Evolutionary conservation across 2,329 filamentous ascomycete genomes (phyloP), one percentile per base, ranked within the genome.

Genomic region (Penicillium thymicola): DNA sequence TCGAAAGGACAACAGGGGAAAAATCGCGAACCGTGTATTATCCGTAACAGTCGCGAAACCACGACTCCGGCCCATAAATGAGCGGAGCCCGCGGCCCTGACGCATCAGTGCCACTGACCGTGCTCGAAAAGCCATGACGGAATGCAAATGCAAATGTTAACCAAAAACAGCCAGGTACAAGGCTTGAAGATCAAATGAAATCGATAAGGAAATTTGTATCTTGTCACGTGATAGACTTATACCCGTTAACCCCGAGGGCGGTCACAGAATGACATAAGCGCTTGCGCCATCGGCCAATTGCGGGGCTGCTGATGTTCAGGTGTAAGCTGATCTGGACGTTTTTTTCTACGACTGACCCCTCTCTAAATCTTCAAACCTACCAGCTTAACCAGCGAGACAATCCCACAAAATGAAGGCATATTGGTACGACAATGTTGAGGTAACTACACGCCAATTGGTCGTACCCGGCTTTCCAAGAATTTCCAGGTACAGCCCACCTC

Each of bases 361-460:
- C 10, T 27, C n/a, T n/a, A 23, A 37, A 27, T 40, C 37, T 36
- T 16, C 16, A 2, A 46, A 51, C 27, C 32, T 46, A 37, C 40
- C 3, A 44, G 11, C 25, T n/a, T 16, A 27, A 5, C 48, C 28
- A 14, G 21, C 6, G 2, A 51, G 4, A 25, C 3, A n/a, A 44
- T 16, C 2, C 18, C 5, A 9, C 2, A 41, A 32, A 37, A 89
- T 89, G 86, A 86, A 81, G 71, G 86, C 86, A 61, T 89, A 89
- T 76, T 89, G 83, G 82, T 89, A 81, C 73, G 86, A 89, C 72
- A 88, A 89, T 73, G 73, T 81, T 62, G 79, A 81, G 51, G 85
- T 87, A 81, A 55, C 75, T 58, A 51, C 9, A 16, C 48, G 3
- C 25, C 59, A 64, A 60, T 55, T 30, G 50, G 2, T 42, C 10